These are phyloP conservation scores for Iris pallida DNA, from an alignment of 116 monocot genomes.

Conservation along the genomic window DNA sequence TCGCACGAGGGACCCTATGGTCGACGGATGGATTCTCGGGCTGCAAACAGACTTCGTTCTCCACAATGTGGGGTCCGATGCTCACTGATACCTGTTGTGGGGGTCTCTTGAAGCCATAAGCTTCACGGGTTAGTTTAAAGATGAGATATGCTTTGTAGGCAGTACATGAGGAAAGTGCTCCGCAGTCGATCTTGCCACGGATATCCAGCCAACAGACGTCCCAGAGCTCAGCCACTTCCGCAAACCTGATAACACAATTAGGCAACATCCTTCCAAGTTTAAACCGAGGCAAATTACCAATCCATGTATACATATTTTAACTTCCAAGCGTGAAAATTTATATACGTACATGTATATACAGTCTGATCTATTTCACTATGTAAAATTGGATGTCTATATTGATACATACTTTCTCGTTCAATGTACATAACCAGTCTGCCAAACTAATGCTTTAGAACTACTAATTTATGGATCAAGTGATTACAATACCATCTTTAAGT, in stretches of 20 bases:
- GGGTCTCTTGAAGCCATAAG: slow-evolving; percentile 13
- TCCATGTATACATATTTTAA: not conserved
- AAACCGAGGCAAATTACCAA: not conserved
- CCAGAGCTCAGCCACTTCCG: slow-evolving; percentile 10
- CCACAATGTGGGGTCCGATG: not conserved
- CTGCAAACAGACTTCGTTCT: not conserved
- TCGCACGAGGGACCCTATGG: not conserved
- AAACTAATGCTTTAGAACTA: too few relatives aligned
- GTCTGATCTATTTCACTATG: not conserved
- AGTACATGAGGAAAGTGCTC: slow-evolving; percentile 10
- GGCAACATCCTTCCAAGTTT: not conserved
- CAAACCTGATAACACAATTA: slow-evolving; percentile 12
- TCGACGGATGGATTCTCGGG: not conserved
- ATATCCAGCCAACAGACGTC: slow-evolving; percentile 25
- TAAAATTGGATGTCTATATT: too few relatives aligned
- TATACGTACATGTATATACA: not conserved
- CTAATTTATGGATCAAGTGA: too few relatives aligned
- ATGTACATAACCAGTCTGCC: too few relatives aligned
- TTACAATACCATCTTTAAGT: too few relatives aligned
- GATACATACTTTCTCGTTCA: too few relatives aligned
- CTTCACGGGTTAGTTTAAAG: slow-evolving; percentile 3
- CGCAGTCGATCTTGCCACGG: slow-evolving; percentile 10
- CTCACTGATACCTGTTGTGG: not conserved
- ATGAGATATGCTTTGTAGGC: slow-evolving; percentile 18
- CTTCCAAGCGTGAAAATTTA: not conserved